Base-by-base conservation (phyloP, 106 monocot species). In the Xerophyta viscosa region DNA sequence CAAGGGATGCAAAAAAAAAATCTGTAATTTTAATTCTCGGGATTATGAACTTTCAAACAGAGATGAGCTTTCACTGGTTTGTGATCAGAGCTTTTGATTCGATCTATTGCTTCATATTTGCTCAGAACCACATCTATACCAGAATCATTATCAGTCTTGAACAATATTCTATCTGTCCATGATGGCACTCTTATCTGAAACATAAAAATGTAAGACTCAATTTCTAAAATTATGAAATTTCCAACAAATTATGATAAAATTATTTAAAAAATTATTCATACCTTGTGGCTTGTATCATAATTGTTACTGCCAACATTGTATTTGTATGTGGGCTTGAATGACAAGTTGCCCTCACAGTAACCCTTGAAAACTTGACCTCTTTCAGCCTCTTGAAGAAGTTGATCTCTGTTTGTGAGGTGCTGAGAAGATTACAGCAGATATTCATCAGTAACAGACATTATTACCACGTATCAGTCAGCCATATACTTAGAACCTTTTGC, bases 81-180 rank as follows among this genome's bases (percentile, higher is more conserved):
- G 42, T 72, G 78, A 21, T 78, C 72, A 12, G 78, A 78, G 45
- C 61, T 64, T 8, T 39, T 52, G 15, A 60, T 54, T 4, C n/a
- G 6, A 27, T 69, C 69, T 0, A 65, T 48, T 31, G 70, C 50
- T 42, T 74, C 70, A 15, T 80, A 80, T 9, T 73, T 62, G 50
- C 44, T 41, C 46, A 80, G 20, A 31, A 30, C 31, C 12, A 61
- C 79, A 14, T 80, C 74, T 24, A 80, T 56, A 10, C 60, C 72
- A 8, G 69, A 69, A 28, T 24, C 19, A 8, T 24, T 21, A 12
- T 80, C 74, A 10, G 69, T 37, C 57, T 74, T 80, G 57, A 80
- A 80, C 61, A 80, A 57, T 21, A 80, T 74, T 30, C 73, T 74
- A 31, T 80, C 79, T 0, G 79, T 80, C 79, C 79, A 80, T 12